Evolutionary conservation across 169 alveolate genomes (phyloP), one percentile per base, ranked within the genome.

Genomic region (Plasmodium falciparum): DNA sequence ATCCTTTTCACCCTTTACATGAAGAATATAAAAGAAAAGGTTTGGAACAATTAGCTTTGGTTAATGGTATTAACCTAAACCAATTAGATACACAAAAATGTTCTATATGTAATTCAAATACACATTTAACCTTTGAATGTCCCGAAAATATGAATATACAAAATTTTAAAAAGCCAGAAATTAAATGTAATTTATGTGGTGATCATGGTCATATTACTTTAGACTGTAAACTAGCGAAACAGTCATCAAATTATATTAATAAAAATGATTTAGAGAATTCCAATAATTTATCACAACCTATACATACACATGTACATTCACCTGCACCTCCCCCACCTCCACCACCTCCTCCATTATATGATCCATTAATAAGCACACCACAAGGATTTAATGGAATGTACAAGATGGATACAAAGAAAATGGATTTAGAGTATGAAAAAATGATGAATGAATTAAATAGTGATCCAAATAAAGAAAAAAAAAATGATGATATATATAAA

Each of bases 131-230:
- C 20, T 89, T 80, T 75, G 97, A 95, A 73, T 95, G 97, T 69
- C 96, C 93, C 13, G 96, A 94, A 76, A 95, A 92, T 65, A 89
- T 94, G 65, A 73, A 71, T 47, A 63, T 89, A 39, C 88, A 63
- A 61, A 88, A 93, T 80, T 86, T 73, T 66, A 88, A 88, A 49
- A 92, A 88, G 45, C 93, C 95, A 17, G 95, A 92, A 75, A 90
- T 92, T 70, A 89, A 93, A 59, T 97, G 98, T 73, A 95, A 94
- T 52, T 76, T 97, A 20, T 97, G 98, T 72, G 98, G 98, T 2
- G 98, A 97, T 71, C 93, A 94, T 93, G 98, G 98, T 1, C 98
- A 97, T 88, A 92, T 96, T 17, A 97, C 98, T 15, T 94, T 93
- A 70, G 98, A 97, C 93, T 97, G 98, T 80, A 96, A 96, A 73